Evolutionary conservation across 176 grass and related monocot genomes (phyloP), one percentile per base, ranked within the genome.

Genomic region (Oryza glaberrima): DNA sequence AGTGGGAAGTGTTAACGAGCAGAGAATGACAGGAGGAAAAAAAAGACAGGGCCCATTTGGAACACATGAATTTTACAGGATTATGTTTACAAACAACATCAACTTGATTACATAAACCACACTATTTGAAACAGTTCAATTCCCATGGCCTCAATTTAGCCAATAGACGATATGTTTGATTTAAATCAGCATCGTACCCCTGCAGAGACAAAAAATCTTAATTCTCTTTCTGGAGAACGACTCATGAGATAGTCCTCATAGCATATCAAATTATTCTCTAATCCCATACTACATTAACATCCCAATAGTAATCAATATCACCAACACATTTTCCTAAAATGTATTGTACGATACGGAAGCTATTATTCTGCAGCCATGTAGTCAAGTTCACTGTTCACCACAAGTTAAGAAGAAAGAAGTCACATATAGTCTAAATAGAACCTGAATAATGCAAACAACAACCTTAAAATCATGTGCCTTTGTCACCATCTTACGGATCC

Each of bases 11-110:
- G 38, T 19, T 51, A 70, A 89, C 64, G 52, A 77, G 52, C n/a
- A 77, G 34, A 67, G 11, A 86, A 79, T 36, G 43, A 73, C 14
- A 48, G 38, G 28, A 79, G 72, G 15, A 76, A 32, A 5, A 75
- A 38, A 32, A 9, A 9, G 17, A n/a, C n/a, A 22, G 56, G 56
- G 19, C 19, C 20, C 0, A 7, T n/a, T 61, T 61, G 19, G 54
- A 7, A 61, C 8, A 20, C 56, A 61, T 61, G 20, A 61, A 61
- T n/a, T 61, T 61, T 2, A 61, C 20, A 61, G 56, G 56, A 61
- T 61, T 61, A n/a, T 61, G 56, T 40, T 61, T n/a, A n/a, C 56
- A 60, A 60, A 60, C 6, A n/a, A 60, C 3, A 7, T 60, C 56
- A 60, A 60, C 56, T 9, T 60, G 19, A 60, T n/a, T n/a, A 60